Percentiles rank a stretch among this genome's conserved stretches.
These are phyloP conservation scores for Trichosporon faecale DNA, from an alignment of 1,284 basidiomycete species.

Conservation along the genomic window DNA sequence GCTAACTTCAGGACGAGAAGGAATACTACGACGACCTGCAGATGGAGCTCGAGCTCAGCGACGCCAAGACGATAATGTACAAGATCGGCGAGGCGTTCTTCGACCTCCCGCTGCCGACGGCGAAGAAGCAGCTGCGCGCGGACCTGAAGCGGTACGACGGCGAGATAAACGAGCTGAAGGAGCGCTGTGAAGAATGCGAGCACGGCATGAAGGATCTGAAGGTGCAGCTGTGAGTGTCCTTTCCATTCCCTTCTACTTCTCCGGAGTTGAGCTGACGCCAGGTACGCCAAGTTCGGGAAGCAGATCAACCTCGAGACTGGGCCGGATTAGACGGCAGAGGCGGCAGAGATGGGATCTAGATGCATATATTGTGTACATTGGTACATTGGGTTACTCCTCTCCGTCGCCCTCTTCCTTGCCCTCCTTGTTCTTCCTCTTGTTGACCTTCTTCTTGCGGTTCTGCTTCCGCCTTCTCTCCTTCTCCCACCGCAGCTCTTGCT, in stretches of 20 bases:
- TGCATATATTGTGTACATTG: constrained; percentile 12
- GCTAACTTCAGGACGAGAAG: constrained; percentile 69
- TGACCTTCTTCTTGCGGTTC: constrained; percentile 49
- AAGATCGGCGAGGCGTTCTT: constrained; percentile 87
- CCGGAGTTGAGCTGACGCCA: constrained; percentile 21
- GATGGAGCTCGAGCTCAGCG: constrained; percentile 82
- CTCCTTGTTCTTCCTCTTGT: constrained; percentile 35
- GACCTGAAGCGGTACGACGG: constrained; percentile 64
- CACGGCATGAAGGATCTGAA: constrained; percentile 86
- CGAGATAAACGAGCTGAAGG: constrained; percentile 61
- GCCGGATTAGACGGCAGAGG: constrained; percentile 27
- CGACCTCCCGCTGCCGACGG: constrained; percentile 67
- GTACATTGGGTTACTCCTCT: background rate
- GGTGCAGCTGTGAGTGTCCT: constrained; percentile 58
- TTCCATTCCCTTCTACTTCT: background rate
- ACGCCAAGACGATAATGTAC: constrained; percentile 77
- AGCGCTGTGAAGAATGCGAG: constrained; percentile 68
- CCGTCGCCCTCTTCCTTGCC: constrained; percentile 15
- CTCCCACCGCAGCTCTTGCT: constrained; percentile 46
- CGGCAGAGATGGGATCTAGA: background rate
- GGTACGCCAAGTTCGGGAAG: constrained; percentile 85
- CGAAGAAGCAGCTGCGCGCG: constrained; percentile 68
- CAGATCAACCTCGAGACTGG: constrained; percentile 81
- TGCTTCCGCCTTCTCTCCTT: constrained; percentile 49
- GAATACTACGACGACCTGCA: constrained; percentile 85